phyloP scores from a whole-genome alignment of 345 rosid genomes.

The Bruguiera parviflora region DNA sequence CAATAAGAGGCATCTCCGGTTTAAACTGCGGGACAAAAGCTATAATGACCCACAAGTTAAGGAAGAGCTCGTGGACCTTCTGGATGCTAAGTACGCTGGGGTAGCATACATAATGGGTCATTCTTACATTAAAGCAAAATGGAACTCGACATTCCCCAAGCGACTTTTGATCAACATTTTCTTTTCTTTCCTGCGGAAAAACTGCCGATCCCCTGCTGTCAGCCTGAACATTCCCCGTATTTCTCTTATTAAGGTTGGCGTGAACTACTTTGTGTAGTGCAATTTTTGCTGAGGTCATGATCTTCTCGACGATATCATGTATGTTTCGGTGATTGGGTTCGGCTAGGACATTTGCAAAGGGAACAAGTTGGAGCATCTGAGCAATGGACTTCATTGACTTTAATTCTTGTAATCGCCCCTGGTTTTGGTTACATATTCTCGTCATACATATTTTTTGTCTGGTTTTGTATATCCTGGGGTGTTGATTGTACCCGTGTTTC shows the following conservation, averaged over 20 bases:
- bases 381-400: too few species aligned
- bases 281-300: background rate
- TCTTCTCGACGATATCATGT: background rate
- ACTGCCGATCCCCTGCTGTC: conserved; percentile 76
- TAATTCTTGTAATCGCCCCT: too few species aligned
- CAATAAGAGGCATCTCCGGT: conserved; percentile 43
- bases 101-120: conserved; percentile 75
- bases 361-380: too few species aligned
- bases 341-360: background rate
- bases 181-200: conserved; percentile 80
- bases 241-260: conserved; percentile 88
- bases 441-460: too few species aligned
- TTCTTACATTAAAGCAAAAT: conserved; percentile 64
- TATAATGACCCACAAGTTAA: conserved; percentile 56
- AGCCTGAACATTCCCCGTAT: conserved; percentile 77
- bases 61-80: conserved; percentile 72
- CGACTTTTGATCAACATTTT: conserved; percentile 60
- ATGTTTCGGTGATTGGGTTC: background rate
- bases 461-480: too few species aligned
- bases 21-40: conserved; percentile 53
- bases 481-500: too few species aligned
- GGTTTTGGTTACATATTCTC: too few species aligned
- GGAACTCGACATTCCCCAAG: conserved; percentile 67
- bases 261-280: conserved; percentile 63
- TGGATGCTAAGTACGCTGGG: conserved; percentile 76